Conservation (phyloP, 192 early-diverging fungal species). For the Lobosporangium transversale region DNA sequence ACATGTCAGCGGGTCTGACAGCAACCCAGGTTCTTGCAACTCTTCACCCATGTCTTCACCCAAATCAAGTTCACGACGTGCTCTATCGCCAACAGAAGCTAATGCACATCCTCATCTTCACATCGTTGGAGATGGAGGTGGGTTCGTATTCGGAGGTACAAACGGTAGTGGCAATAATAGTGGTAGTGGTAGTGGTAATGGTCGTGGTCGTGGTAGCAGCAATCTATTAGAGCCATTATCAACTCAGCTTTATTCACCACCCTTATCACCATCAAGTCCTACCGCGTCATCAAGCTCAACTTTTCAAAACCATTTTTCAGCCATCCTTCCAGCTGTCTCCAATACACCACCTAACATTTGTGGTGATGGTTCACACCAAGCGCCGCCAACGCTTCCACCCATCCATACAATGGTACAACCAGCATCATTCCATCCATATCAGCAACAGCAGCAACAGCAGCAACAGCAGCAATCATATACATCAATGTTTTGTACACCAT, state of each 20-base stretch:
- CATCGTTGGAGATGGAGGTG: no score
- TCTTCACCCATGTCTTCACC: slow-evolving; percentile 20
- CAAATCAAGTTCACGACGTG: not conserved
- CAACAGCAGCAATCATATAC: not conserved
- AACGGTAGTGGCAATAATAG: not conserved
- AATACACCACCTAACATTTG: not conserved
- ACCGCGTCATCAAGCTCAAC: not conserved
- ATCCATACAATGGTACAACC: slow-evolving; percentile 6
- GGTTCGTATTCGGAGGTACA: not conserved
- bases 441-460: not conserved
- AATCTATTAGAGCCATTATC: not conserved
- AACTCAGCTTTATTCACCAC: slow-evolving; percentile 17
- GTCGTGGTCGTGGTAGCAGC: not conserved
- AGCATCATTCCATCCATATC: not conserved
- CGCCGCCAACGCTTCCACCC: not conserved
- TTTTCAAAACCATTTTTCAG: not conserved
- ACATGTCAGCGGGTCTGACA: not conserved
- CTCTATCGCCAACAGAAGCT: not conserved
- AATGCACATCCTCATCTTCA: no score
- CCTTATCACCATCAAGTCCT: slow-evolving; percentile 18
- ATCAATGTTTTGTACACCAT: not conserved
- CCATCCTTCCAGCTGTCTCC: not conserved
- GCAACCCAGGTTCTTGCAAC: not conserved
- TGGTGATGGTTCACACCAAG: not conserved
- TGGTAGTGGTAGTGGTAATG: not conserved